A percentile compares a stretch with the other conserved stretches of the same genome.
Conservation (phyloP, 2,329 filamentous ascomycete genomes). For the Monosporascus sp. region DNA sequence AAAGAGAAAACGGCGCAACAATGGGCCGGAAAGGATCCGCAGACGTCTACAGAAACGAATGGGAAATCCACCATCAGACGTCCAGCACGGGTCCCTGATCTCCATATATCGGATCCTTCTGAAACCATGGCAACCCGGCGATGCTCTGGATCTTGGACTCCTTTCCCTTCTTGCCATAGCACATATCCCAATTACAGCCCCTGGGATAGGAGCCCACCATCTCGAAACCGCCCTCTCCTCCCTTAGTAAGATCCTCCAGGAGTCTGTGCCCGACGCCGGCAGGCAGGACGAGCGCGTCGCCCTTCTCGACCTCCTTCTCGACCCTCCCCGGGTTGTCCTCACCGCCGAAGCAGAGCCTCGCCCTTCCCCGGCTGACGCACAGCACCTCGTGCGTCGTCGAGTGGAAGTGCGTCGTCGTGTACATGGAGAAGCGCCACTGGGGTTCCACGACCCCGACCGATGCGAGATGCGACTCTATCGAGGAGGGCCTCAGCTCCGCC, state of each 20-base stretch:
- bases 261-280: constrained; percentile 62
- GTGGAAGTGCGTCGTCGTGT: constrained; percentile 61
- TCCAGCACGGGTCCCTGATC: constrained; percentile 45
- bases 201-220: constrained; percentile 65
- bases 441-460: constrained; percentile 50
- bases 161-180: constrained; percentile 57
- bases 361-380: constrained; percentile 51
- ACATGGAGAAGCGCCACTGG: constrained; percentile 68
- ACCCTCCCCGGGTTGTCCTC: constrained; percentile 54
- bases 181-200: constrained; percentile 63
- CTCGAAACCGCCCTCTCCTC: constrained; percentile 39
- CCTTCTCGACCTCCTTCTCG: constrained; percentile 49
- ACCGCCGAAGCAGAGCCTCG: constrained; percentile 61
- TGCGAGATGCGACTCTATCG: constrained; percentile 52
- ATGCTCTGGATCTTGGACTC: constrained; percentile 47
- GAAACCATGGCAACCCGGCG: constrained; percentile 48
- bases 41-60: not conserved
- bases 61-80: constrained; percentile 17
- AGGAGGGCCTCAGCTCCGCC: constrained; percentile 30
- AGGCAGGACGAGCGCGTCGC: constrained; percentile 61
- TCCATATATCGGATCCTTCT: constrained; percentile 56
- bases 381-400: constrained; percentile 63
- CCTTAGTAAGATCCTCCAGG: constrained; percentile 42
- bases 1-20: no score
- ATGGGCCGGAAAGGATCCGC: no score